These are phyloP conservation scores for Dendrobium nobile DNA, from an alignment of 106 monocot species.

Conservation along the genomic window DNA sequence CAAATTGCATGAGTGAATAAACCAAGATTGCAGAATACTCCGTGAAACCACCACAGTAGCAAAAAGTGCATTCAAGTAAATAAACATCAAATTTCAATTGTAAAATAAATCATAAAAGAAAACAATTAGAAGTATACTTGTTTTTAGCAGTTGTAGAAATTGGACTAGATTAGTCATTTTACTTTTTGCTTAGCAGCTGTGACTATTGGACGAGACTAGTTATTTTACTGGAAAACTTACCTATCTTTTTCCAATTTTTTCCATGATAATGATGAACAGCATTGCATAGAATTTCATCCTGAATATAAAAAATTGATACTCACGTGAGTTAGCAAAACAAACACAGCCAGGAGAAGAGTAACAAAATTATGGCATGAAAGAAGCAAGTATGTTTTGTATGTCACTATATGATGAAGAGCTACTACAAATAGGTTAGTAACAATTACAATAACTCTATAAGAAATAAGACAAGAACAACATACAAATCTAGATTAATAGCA, in stretches of 20 bases:
- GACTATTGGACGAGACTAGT: neutral
- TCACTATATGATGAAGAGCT: too few species aligned
- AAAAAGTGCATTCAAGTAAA: neutral
- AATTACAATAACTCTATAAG: neutral
- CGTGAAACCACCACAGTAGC: neutral
- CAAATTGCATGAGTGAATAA: neutral
- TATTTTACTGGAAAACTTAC: neutral
- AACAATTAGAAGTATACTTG: slow-evolving; percentile 3
- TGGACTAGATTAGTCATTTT: neutral
- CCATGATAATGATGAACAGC: slow-evolving; percentile 9
- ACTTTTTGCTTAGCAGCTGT: neutral
- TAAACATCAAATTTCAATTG: neutral
- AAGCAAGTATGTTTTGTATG: neutral
- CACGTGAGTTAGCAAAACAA: slow-evolving; percentile 1
- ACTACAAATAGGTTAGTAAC: neutral
- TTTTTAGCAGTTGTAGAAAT: neutral
- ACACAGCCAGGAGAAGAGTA: neutral
- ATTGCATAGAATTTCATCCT: slow-evolving; percentile 9
- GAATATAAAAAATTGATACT: neutral
- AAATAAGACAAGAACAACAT: neutral
- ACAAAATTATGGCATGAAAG: neutral
- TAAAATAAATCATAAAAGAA: neutral
- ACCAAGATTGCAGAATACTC: neutral
- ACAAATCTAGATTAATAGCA: neutral
- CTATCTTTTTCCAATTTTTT: slow-evolving; percentile 12